Percentiles rank a stretch among this genome's conserved stretches.
Conservation (phyloP, 495 filamentous ascomycete species). For the Polyplosphaeria fusca region DNA sequence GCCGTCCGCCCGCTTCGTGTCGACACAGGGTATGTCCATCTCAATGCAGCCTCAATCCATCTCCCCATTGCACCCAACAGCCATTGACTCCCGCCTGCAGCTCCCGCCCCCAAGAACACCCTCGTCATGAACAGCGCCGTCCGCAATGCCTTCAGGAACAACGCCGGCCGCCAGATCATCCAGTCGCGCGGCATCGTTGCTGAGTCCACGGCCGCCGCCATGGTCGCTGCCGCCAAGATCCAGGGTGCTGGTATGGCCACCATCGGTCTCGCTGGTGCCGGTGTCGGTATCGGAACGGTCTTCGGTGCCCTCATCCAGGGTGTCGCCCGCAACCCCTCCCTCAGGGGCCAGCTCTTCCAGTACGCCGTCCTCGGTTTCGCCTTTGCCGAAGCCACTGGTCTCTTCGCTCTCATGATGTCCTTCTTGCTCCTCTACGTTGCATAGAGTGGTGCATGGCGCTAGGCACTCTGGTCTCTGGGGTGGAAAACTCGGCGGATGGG, state of each 20-base stretch:
- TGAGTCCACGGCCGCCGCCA: constrained; percentile 49
- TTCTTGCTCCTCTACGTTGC: constrained; percentile 37
- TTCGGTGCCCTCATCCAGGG: constrained; percentile 80
- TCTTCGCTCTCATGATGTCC: constrained; percentile 91
- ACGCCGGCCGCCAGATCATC: constrained; percentile 31
- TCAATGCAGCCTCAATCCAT: constrained; percentile 13
- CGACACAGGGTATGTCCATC: constrained; percentile 27
- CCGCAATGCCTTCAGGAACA: constrained; percentile 35
- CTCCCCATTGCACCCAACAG: constrained; percentile 16
- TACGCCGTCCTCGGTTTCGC: constrained; percentile 93
- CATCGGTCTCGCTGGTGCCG: constrained; percentile 86
- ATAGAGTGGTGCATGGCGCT: constrained; percentile 22
- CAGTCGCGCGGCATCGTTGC: constrained; percentile 37
- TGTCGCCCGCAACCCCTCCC: constrained; percentile 84
- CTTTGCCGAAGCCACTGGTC: constrained; percentile 90
- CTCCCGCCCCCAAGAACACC: constrained; percentile 26
- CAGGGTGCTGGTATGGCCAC: constrained; percentile 80
- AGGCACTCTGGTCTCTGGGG: constrained; percentile 18
- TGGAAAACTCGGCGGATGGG: constrained; percentile 30
- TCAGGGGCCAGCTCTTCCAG: constrained; percentile 87
- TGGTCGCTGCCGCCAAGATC: constrained; percentile 86
- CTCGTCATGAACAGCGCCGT: constrained; percentile 31
- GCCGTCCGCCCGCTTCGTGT: constrained; percentile 26
- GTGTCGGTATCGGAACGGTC: constrained; percentile 90
- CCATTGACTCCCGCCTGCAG: constrained; percentile 18